Evolutionary conservation across 2,329 filamentous ascomycete species (phyloP).

Genomic region (Monosporascus sp.): DNA sequence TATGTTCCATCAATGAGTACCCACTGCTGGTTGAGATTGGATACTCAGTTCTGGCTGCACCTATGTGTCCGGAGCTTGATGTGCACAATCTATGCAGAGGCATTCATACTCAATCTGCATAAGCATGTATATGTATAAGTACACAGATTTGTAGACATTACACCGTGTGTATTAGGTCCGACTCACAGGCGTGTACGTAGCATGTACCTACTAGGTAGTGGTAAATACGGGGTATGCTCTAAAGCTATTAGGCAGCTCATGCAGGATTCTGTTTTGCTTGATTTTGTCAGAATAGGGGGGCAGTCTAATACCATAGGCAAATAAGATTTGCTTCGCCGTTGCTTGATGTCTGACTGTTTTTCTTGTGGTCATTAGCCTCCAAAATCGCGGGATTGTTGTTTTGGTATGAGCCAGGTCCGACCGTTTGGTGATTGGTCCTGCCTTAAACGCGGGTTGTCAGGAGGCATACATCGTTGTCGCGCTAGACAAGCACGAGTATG

Average conservation of each 20-base stretch:
- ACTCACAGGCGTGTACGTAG: not conserved
- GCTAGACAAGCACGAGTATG: constrained; percentile 4
- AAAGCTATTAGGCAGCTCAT: not conserved
- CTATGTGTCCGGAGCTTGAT: too few species aligned
- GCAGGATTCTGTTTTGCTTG: not conserved
- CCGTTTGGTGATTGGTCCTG: constrained; percentile 12
- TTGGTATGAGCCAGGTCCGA: constrained; percentile 12
- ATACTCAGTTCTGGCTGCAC: too few species aligned
- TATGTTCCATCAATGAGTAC: too few species aligned
- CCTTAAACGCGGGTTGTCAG: constrained; percentile 3
- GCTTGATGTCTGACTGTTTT: constrained; percentile 1
- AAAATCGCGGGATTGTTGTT: constrained; percentile 17
- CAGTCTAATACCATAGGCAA: not conserved
- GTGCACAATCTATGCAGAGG: too few species aligned
- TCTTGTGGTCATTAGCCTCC: constrained; percentile 17
- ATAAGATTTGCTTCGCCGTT: not conserved
- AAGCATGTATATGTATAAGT: too few species aligned
- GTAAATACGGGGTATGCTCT: not conserved
- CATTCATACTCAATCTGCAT: too few species aligned
- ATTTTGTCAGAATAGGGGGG: not conserved
- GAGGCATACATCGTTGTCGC: constrained; percentile 16
- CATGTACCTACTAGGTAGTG: too few species aligned
- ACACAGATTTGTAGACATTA: not conserved
- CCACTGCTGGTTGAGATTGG: too few species aligned
- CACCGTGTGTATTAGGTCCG: not conserved